Base-by-base conservation (phyloP, 345 rosid genomes). In the Boechera retrofracta region DNA sequence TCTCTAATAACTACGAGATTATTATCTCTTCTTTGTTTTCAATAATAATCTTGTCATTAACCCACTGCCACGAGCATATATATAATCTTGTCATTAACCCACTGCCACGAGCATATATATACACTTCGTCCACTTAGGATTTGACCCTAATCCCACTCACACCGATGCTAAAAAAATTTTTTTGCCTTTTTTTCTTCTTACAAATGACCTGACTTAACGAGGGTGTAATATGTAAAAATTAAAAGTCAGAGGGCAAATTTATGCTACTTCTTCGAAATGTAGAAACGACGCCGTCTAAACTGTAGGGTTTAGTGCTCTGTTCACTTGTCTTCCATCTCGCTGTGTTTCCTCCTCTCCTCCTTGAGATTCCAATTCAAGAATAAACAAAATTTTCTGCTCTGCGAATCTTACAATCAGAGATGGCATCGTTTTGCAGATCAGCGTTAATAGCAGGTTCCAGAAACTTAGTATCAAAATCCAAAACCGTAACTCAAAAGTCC, bases 341-440 rank as follows among this genome's bases (percentile, higher is more conserved):
- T 0, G 64, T 44, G 65, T 15, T 29, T 29, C 33, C 53, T 63
- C 69, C 36, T 60, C 47, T 32, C 10, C 3, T 52, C n/a, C 7
- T 52, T 29, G 8, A 7, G 42, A 16, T 24, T 26, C 54, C n/a
- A 18, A 8, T 47, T 71, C 13, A 18, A 64, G 29, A n/a, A 2
- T 15, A 45, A 45, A 6, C 32, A 6, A 61, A 44, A 39, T 7
- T 7, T 4, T 24, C 10, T 15, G n/a, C 10, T 56, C 9, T 21
- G 33, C 64, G 33, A 41, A 62, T 38, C 66, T 39, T 21, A 26
- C n/a, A 59, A 42, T 29, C 57, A 33, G 53, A 71, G 72, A 78
- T 81, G 82, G 84, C 84, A 26, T 83, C 81, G 61, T 45, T 79
- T 71, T 83, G 81, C 66, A 76, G 83, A 69, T 76, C 86, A 54